These are phyloP conservation scores for Ascoidea rubescens DNA, from an alignment of 805 yeast genomes.

Conservation along the genomic window DNA sequence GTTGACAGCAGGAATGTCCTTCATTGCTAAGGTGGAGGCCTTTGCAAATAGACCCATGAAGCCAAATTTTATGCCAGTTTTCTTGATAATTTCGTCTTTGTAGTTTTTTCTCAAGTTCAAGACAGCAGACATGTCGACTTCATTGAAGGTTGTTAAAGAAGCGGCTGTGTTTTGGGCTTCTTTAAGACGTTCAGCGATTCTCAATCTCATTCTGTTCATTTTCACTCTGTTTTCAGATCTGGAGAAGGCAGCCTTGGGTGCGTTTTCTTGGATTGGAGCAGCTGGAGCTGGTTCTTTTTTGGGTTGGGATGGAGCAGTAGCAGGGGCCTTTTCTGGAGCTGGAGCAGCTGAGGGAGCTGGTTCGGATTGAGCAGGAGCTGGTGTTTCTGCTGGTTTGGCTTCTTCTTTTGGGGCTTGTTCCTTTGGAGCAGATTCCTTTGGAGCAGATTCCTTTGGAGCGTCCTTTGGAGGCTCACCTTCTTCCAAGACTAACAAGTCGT, in stretches of 20 bases:
- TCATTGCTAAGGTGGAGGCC: slow-evolving; percentile 86
- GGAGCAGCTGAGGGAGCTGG: slow-evolving; percentile 14
- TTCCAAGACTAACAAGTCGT: slow-evolving; percentile 78
- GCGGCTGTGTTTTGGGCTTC: slow-evolving; percentile 99
- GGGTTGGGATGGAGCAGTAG: slow-evolving; percentile 15
- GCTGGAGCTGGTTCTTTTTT: slow-evolving; percentile 16
- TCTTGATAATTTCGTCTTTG: slow-evolving; percentile 92
- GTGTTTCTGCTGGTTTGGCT: slow-evolving; percentile 11
- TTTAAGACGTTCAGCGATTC: slow-evolving; percentile 98
- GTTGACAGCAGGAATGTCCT: slow-evolving; percentile 89
- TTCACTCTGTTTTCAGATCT: slow-evolving; percentile 86
- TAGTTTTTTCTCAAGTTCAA: slow-evolving; percentile 91
- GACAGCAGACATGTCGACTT: slow-evolving; percentile 88
- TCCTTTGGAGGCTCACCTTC: slow-evolving; percentile 46
- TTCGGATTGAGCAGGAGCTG: slow-evolving; percentile 10
- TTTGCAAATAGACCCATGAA: slow-evolving; percentile 98
- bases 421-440: slow-evolving; percentile 22
- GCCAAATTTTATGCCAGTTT: slow-evolving; percentile 89
- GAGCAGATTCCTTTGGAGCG: slow-evolving; percentile 23
- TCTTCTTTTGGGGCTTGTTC: slow-evolving; percentile 20
- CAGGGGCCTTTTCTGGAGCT: slow-evolving; percentile 20
- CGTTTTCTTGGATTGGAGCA: slow-evolving; percentile 18
- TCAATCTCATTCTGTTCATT: slow-evolving; percentile 98
- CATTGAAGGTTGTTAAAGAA: slow-evolving; percentile 93
- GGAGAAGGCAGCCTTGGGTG: slow-evolving; percentile 39